Base-by-base conservation (phyloP, 495 filamentous ascomycete species). In the Eremomyces bilateralis region DNA sequence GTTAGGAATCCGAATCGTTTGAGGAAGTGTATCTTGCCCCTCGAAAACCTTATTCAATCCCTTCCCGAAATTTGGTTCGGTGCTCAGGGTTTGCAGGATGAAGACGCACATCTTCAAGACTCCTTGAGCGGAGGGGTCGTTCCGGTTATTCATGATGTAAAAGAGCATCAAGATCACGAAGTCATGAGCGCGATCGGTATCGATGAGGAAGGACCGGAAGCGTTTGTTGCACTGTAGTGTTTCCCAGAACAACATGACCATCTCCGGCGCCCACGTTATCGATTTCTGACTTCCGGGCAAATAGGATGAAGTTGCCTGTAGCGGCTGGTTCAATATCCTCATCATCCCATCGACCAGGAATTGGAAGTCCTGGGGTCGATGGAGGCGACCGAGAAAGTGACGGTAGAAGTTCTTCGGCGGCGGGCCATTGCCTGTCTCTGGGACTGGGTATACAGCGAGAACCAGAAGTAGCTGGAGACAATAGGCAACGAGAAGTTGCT, bases 191-290 rank as follows among this genome's bases (percentile, higher is more conserved):
- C 84, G 64, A 43, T 92, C 82, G 0, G 88, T 94, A 43, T 95
- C 88, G 41, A 94, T 83, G 48, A 99, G 85, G 54, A 92, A 99
- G 1, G 82, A 85, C 32, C 90, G 64, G 56, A 99, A 95, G 32
- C 90, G 68, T 57, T 91, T 95, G 54, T 99, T 99, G 63, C 85
- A 94, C 53, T 99, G 88, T 19, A 91, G 65, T 4, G 79, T 68
- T 56, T 99, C 88, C 88, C 88, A 99, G 52, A 94, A 99, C 2
- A 99, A 67, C 64, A 95, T 83, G 24, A 95, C 70, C 61, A 92
- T 93, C 53, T 99, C 88, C 4, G 90, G 83, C 1, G 83, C 80
- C 64, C 84, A 93, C 53, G 77, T 80, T 37, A 82, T 56, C 0
- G 75, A 67, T 36, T 71, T 67, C 44, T 91, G 80, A 31, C 74